These are phyloP conservation scores for Leucaena leucocephala DNA, from an alignment of 306 rosid genomes.

Conservation along the genomic window DNA sequence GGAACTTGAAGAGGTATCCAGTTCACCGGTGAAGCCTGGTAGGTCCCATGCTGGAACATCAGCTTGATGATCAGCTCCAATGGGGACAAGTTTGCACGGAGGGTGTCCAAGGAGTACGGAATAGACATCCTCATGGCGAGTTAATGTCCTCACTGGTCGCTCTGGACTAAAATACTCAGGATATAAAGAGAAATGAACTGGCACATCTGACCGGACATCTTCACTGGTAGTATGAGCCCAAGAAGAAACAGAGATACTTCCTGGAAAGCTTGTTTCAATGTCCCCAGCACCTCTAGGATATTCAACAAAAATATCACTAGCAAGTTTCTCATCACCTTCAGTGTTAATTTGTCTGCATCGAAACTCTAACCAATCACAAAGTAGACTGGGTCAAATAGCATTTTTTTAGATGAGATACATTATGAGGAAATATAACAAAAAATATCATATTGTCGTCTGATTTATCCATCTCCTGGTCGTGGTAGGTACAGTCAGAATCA, in stretches of 20 bases:
- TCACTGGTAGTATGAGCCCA: constrained; percentile 51
- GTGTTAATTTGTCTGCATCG: constrained; percentile 45
- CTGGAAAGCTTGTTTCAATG: constrained; percentile 52
- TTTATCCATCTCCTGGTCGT: constrained; percentile 7
- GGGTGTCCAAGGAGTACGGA: constrained; percentile 62
- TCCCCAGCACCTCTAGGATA: constrained; percentile 46
- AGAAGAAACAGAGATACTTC: constrained; percentile 51
- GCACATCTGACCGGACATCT: constrained; percentile 39
- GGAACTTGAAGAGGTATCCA: constrained; percentile 36
- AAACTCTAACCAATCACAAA: constrained; percentile 62
- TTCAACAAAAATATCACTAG: constrained; percentile 52
- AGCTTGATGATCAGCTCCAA: constrained; percentile 81
- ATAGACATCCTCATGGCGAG: constrained; percentile 68
- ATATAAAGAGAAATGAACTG: constrained; percentile 51
- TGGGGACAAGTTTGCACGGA: constrained; percentile 66
- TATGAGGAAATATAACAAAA: background rate
- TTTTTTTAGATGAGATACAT: background rate
- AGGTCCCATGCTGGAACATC: constrained; percentile 61
- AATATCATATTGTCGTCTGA: background rate
- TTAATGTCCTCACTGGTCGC: constrained; percentile 57
- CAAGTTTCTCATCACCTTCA: constrained; percentile 50
- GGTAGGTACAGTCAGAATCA: background rate
- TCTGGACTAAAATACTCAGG: constrained; percentile 64
- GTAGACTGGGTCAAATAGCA: constrained; percentile 39
- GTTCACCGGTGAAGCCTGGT: constrained; percentile 7